Percentiles rank a stretch among this genome's conserved stretches.
These are phyloP conservation scores for Solanum microdontum DNA, from an alignment of 257 asterid genomes.

Conservation along the genomic window DNA sequence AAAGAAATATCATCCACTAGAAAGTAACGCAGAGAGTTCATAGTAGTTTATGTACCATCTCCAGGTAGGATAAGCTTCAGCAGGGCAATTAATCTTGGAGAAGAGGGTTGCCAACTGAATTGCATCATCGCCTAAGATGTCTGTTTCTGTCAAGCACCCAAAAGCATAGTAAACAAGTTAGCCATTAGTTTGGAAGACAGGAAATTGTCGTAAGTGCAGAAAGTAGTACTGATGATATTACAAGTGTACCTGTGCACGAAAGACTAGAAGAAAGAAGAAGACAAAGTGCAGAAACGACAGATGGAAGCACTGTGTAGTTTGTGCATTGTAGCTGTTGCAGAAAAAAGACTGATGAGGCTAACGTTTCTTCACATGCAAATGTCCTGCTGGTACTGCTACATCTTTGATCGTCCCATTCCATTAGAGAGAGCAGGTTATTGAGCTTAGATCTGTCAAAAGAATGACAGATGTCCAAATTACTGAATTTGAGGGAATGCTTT, in stretches of 20 bases:
- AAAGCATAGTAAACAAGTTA: neutral
- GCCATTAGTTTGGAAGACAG: neutral
- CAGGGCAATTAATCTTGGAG: conserved; percentile 52
- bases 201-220: neutral
- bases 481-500: conserved; percentile 29
- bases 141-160: conserved; percentile 24
- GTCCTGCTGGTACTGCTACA: conserved; percentile 4
- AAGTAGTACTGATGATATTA: neutral
- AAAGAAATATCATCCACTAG: neutral
- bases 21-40: neutral
- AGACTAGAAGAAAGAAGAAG: conserved; percentile 43
- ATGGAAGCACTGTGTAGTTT: conserved; percentile 41
- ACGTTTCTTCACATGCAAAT: conserved; percentile 23
- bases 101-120: conserved; percentile 33
- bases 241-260: conserved; percentile 39
- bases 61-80: conserved; percentile 76
- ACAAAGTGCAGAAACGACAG: conserved; percentile 64
- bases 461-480: conserved; percentile 9
- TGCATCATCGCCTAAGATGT: conserved; percentile 13
- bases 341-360: conserved; percentile 53
- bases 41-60: conserved; percentile 48
- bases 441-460: conserved; percentile 24
- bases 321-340: conserved; percentile 51
- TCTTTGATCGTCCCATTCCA: conserved; percentile 29
- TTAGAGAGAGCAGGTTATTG: conserved; percentile 31